Conservation (phyloP, 106 monocot species). For the Dendrobium catenatum region DNA sequence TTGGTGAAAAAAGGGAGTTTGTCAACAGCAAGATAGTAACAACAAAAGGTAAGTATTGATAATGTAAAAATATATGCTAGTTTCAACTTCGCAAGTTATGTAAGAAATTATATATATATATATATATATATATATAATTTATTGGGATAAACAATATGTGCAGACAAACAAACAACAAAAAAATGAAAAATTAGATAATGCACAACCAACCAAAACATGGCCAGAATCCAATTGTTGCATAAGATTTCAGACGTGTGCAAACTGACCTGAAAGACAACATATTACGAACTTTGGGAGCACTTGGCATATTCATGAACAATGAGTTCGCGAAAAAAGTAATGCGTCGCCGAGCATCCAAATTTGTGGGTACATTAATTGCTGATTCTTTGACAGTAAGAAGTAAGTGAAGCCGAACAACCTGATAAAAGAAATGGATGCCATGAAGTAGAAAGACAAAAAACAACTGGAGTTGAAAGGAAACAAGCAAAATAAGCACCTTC, state of each 20-base stretch:
- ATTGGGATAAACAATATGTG: neutral
- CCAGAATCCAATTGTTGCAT: neutral
- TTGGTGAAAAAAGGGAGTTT: too few relatives aligned
- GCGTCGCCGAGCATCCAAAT: conserved; percentile 85
- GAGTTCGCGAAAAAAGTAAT: conserved; percentile 96
- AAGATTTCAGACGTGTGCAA: neutral
- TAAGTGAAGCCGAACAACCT: conserved; percentile 76
- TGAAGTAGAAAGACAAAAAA: neutral
- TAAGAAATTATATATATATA: too few relatives aligned
- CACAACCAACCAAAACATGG: conserved; percentile 2
- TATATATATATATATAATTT: too few relatives aligned
- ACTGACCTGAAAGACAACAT: conserved; percentile 87
- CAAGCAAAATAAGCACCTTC: conserved; percentile 38
- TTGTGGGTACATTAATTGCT: conserved; percentile 83
- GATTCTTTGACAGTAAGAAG: conserved; percentile 89
- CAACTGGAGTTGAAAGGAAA: neutral
- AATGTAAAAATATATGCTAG: too few relatives aligned
- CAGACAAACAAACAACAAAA: neutral
- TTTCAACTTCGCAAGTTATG: too few relatives aligned
- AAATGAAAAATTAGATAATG: neutral
- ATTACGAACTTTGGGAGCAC: conserved; percentile 74
- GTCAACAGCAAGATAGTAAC: too few relatives aligned
- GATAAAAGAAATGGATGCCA: conserved; percentile 8
- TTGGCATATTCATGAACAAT: conserved; percentile 89
- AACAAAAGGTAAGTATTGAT: too few relatives aligned